Conservation (phyloP, 148 eudicot genomes). For the Heliamphora exappendiculata region DNA sequence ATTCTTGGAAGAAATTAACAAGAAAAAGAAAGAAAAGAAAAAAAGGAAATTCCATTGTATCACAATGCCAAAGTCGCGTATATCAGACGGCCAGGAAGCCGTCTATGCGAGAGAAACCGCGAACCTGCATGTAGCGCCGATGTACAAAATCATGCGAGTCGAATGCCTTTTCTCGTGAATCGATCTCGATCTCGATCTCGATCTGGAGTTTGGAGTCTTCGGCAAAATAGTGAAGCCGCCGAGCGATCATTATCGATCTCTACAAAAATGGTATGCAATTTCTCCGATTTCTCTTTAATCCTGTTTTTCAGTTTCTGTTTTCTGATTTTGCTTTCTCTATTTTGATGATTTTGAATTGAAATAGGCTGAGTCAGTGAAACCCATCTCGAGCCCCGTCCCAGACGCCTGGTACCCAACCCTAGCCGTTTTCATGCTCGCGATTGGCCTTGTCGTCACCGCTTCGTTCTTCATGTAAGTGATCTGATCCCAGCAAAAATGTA, state of each 20-base stretch:
- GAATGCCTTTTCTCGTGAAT: too few relatives aligned
- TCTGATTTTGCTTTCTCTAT: neutral
- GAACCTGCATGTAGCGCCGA: neutral
- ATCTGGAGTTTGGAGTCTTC: neutral
- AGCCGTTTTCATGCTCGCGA: conserved; percentile 58
- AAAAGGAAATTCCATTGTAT: too few relatives aligned
- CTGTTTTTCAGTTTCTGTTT: neutral
- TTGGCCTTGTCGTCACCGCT: conserved; percentile 73
- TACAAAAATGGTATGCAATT: conserved; percentile 14
- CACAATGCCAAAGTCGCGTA: neutral
- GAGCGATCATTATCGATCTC: conserved; percentile 5
- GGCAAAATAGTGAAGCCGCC: neutral
- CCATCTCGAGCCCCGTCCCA: conserved; percentile 76
- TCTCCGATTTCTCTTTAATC: neutral
- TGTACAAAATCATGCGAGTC: neutral
- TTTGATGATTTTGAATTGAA: neutral
- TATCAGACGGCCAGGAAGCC: neutral
- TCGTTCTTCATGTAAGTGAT: conserved; percentile 78
- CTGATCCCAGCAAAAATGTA: neutral
- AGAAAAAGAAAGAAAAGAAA: neutral
- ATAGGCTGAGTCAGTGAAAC: conserved; percentile 53
- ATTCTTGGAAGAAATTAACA: neutral
- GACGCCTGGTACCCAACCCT: conserved; percentile 67
- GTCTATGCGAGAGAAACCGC: neutral
- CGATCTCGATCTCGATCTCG: neutral